Base-by-base conservation (phyloP, 768 basidiomycete genomes). In the Pulveroboletus sp. region DNA sequence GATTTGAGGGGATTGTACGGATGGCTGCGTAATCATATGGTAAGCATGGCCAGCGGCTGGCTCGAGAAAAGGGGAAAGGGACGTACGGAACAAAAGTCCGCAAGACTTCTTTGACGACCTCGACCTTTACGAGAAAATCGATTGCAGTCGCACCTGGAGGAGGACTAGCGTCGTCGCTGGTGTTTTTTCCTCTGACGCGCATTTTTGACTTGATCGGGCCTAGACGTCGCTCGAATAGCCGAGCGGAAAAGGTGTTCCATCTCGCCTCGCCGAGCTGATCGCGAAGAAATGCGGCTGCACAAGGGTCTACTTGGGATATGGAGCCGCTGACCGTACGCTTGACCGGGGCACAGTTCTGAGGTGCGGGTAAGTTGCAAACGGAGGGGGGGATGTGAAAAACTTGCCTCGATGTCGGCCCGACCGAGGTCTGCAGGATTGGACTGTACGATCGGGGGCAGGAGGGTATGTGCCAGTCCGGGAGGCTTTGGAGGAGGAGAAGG, bases 1-100 rank as follows among this genome's bases (percentile, higher is more conserved):
- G 75, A 75, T 53, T 78, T 78, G 60, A 75, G 68, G 50, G 76
- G 75, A 60, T 77, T 76, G 43, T 78, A 77, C 52, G 75, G 77
- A 57, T 77, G 75, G n/a, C 75, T 76, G 69, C 38, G 50, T 51
- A 52, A 61, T 55, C 24, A 46, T 50, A 47, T 42, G 52, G 61
- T 65, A 56, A 65, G 62, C 50, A 40, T 48, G 41, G 56, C 31
- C 52, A 45, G 33, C 21, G 36, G 47, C 43, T 36, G 43, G 25
- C 41, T 35, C 23, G 31, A 50, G 44, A 17, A 17, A 11, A 21
- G 29, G 33, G 27, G 16, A 12, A 41, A 42, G 36, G 33, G 23
- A 75, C 76, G 55, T 63, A 76, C 76, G 75, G 75, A 43, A 78
- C 76, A 52, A 68, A 78, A 8, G 65, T 73, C 51, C 75, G 65